Conservation (phyloP, 129 eudicot species). For the Daucus carota region DH1_v3.0 NC_030385.2:1335501-1336000, state of each 20-base stretch:
- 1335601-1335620: conserved; percentile 9
- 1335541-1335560: conserved; percentile 20
- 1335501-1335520: conserved; percentile 50
- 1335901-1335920: too few relatives aligned
- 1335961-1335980: too few relatives aligned
- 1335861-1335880: neutral
- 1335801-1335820: neutral
- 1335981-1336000: too few relatives aligned
- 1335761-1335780: neutral
- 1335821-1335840: neutral
- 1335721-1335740: neutral
- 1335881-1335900: too few relatives aligned
- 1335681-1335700: neutral
- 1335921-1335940: too few relatives aligned
- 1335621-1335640: neutral
- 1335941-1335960: neutral
- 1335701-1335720: neutral
- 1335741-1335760: neutral
- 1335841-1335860: neutral
- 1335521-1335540: conserved; percentile 15
- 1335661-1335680: neutral
- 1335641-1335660: neutral
- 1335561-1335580: conserved; percentile 35
- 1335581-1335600: conserved; percentile 33
- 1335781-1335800: neutral